phyloP scores from a whole-genome alignment of 176 grass and related monocot species.

The Ampelocalamus luodianensis region DNA sequence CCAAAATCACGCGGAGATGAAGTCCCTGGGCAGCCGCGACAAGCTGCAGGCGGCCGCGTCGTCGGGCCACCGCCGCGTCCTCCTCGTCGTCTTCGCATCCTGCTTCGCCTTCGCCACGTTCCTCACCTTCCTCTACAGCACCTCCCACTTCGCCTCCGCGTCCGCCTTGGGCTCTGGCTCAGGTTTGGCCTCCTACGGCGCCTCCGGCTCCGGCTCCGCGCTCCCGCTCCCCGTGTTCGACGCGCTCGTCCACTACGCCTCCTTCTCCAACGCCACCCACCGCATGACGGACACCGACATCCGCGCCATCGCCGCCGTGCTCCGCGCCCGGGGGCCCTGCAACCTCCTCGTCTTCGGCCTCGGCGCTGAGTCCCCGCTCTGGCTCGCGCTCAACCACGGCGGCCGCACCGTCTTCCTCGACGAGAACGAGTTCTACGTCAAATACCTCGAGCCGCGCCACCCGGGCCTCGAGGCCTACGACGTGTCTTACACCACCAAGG shows the following conservation, averaged over 20 bases:
- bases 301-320: constrained; percentile 52
- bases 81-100: constrained; percentile 61
- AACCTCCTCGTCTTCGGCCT: constrained; percentile 78
- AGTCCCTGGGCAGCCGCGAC: constrained; percentile 55
- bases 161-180: neutral
- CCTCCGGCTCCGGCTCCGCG: neutral
- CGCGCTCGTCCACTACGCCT: constrained; percentile 71
- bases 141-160: constrained; percentile 40
- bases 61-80: constrained; percentile 54
- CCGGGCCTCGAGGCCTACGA: constrained; percentile 92
- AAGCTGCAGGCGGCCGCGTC: constrained; percentile 49
- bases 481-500: constrained; percentile 77
- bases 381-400: constrained; percentile 89
- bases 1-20: constrained; percentile 31
- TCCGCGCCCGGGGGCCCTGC: constrained; percentile 59
- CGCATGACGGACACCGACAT: constrained; percentile 71
- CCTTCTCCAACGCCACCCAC: constrained; percentile 63
- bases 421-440: constrained; percentile 98
- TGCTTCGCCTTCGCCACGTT: constrained; percentile 83
- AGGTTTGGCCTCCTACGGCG: too few relatives aligned
- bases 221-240: constrained; percentile 64
- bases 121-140: constrained; percentile 69
- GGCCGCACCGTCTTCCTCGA: constrained; percentile 93
- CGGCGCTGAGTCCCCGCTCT: constrained; percentile 61
- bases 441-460: constrained; percentile 75